Conservation (phyloP, 2,329 filamentous ascomycete species). For the Eutypa lata region DNA sequence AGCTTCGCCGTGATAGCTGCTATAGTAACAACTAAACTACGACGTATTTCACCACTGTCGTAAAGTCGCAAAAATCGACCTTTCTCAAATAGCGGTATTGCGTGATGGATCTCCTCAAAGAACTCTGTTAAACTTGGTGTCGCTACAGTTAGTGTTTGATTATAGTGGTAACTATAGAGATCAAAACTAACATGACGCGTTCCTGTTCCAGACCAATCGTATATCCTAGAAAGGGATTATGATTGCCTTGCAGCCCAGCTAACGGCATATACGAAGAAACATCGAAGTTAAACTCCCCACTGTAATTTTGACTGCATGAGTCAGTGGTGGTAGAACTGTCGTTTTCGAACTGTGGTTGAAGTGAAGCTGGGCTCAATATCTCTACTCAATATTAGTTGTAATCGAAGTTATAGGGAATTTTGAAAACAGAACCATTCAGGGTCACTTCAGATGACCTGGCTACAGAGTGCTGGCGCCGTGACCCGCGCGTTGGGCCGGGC, state of each 20-base stretch:
- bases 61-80: constrained; percentile 23
- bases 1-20: constrained; percentile 27
- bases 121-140: constrained; percentile 20
- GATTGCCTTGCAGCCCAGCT: not conserved
- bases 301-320: not conserved
- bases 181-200: constrained; percentile 15
- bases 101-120: constrained; percentile 27
- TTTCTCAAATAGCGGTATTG: constrained; percentile 27
- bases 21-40: constrained; percentile 23
- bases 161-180: not conserved
- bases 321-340: not conserved
- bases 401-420: no score
- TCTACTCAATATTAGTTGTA: not conserved
- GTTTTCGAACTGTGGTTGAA: not conserved
- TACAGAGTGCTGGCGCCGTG: constrained; percentile 13
- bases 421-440: not conserved
- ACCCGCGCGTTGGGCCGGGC: constrained; percentile 28
- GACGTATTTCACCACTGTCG: constrained; percentile 16
- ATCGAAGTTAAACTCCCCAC: constrained; percentile 4
- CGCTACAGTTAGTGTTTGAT: not conserved
- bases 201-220: constrained; percentile 14
- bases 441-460: not conserved
- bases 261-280: constrained; percentile 7
- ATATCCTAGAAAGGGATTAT: constrained; percentile 15
- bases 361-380: not conserved